phyloP scores from a whole-genome alignment of 805 yeast genomes.

The Jamesozyma lodderae region DNA sequence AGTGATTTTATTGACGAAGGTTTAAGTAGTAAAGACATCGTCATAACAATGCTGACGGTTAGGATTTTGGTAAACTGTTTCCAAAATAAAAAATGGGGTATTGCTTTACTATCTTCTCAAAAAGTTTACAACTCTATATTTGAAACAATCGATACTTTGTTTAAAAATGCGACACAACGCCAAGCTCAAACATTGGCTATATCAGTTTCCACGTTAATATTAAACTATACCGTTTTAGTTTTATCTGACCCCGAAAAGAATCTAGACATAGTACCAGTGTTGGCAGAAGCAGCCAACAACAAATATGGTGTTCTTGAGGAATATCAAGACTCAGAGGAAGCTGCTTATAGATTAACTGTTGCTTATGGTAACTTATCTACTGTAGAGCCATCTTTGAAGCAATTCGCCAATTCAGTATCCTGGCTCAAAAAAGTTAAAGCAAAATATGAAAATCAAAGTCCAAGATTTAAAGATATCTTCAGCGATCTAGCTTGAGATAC shows the following conservation, averaged over 20 bases:
- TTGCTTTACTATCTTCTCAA: slow-evolving; percentile 30
- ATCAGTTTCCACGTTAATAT: slow-evolving; percentile 41
- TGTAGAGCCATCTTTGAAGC: slow-evolving; percentile 25
- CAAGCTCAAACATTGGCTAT: slow-evolving; percentile 29
- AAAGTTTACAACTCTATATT: slow-evolving; percentile 34
- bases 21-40: slow-evolving; percentile 21
- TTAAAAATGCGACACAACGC: slow-evolving; percentile 19
- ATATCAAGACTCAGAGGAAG: slow-evolving; percentile 43
- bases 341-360: slow-evolving; percentile 55
- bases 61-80: slow-evolving; percentile 51
- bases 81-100: slow-evolving; percentile 39
- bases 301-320: slow-evolving; percentile 26
- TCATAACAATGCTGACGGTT: slow-evolving; percentile 42
- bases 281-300: slow-evolving; percentile 25
- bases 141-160: slow-evolving; percentile 27
- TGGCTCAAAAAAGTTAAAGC: slow-evolving; percentile 23
- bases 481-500: not conserved
- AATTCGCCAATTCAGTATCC: slow-evolving; percentile 24
- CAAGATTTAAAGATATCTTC: slow-evolving; percentile 21
- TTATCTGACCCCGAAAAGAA: slow-evolving; percentile 22
- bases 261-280: slow-evolving; percentile 23
- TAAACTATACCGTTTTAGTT: slow-evolving; percentile 39
- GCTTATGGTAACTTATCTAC: slow-evolving; percentile 53
- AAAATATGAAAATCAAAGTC: slow-evolving; percentile 10
- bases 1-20: slow-evolving; percentile 38